Evolutionary conservation across 257 asterid genomes (phyloP).

Genomic region (Lantana camara): DNA sequence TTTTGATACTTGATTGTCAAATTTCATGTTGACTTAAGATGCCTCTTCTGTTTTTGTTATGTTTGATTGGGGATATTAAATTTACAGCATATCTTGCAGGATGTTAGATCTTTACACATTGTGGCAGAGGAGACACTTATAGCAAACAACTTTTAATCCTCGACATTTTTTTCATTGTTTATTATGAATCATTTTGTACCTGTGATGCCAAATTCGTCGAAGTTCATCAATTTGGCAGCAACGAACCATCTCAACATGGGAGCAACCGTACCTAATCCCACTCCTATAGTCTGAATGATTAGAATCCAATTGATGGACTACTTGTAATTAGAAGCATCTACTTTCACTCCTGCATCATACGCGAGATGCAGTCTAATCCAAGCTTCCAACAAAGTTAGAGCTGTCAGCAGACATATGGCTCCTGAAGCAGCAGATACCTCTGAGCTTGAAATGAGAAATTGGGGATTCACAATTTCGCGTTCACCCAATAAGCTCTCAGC

Average conservation of each 20-base stretch:
- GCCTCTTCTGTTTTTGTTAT: too few relatives aligned
- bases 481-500: background rate
- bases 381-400: background rate
- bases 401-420: background rate
- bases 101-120: too few relatives aligned
- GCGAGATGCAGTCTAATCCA: background rate
- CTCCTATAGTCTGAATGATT: conserved; percentile 31
- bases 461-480: conserved; percentile 35
- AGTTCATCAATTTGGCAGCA: conserved; percentile 33
- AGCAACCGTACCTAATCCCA: conserved; percentile 38
- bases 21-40: too few relatives aligned
- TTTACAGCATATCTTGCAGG: too few relatives aligned
- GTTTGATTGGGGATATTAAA: too few relatives aligned
- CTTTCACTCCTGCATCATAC: background rate
- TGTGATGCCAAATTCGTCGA: too few relatives aligned
- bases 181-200: too few relatives aligned
- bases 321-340: too few relatives aligned
- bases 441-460: conserved; percentile 38
- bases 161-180: too few relatives aligned
- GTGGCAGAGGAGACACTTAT: too few relatives aligned
- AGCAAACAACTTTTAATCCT: too few relatives aligned
- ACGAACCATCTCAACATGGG: conserved; percentile 35
- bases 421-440: conserved; percentile 22
- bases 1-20: too few relatives aligned
- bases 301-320: conserved; percentile 39